Evolutionary conservation across 495 filamentous ascomycete species (phyloP).

Genomic region (Penicillium cinerascens): DNA sequence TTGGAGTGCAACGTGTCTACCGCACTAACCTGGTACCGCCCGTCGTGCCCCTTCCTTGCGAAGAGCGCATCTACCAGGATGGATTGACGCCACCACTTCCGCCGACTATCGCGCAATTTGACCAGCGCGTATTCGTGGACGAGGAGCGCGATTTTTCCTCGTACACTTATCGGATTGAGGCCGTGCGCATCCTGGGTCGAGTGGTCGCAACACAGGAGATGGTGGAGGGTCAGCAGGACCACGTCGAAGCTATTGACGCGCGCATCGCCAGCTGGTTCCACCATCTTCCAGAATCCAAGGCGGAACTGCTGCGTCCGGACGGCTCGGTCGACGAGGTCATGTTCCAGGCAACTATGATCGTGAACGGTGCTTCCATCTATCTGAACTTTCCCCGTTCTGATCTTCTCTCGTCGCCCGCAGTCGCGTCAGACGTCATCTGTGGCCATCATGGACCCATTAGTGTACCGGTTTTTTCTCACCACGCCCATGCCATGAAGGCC

Average conservation of each 20-base stretch:
- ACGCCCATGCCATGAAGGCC: conserved; percentile 74
- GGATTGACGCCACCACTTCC: conserved; percentile 35
- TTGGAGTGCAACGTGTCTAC: conserved; percentile 35
- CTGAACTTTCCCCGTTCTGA: conserved; percentile 50
- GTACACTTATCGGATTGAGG: conserved; percentile 52
- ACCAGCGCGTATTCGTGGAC: conserved; percentile 43
- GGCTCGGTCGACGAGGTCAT: conserved; percentile 79
- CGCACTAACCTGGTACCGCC: conserved; percentile 35
- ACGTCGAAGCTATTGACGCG: conserved; percentile 61
- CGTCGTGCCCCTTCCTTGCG: conserved; percentile 42
- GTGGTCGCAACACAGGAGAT: conserved; percentile 54
- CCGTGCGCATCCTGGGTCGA: conserved; percentile 68
- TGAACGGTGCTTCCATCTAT: conserved; percentile 53
- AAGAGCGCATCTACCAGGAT: conserved; percentile 47
- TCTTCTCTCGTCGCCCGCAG: conserved; percentile 44
- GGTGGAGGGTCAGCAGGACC: conserved; percentile 40
- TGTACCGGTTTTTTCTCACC: conserved; percentile 51
- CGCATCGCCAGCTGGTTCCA: conserved; percentile 79
- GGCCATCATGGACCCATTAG: conserved; percentile 44
- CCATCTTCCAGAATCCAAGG: conserved; percentile 74
- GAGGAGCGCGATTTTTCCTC: conserved; percentile 48
- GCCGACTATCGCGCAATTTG: conserved; percentile 42
- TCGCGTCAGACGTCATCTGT: conserved; percentile 48
- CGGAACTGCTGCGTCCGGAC: conserved; percentile 62
- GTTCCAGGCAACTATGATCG: conserved; percentile 86